Evolutionary conservation across 768 basidiomycete species (phyloP).

Genomic region (Tremella yokohamensis): DNA sequence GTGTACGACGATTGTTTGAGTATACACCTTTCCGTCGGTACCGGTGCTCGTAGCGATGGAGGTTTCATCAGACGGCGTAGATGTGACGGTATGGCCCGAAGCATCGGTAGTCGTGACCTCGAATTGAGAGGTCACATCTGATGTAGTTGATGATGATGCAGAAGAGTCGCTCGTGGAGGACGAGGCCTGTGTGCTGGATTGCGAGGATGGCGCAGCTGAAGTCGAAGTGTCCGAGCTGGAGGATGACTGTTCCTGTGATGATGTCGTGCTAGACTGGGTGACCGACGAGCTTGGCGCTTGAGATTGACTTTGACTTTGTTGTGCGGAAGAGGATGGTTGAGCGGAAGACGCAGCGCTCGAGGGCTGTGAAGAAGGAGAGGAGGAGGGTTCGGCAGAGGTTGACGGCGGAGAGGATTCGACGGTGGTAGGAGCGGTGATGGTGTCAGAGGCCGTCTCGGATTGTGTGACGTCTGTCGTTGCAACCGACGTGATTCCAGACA

Average conservation of each 20-base stretch:
- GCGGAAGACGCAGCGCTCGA: slow-evolving; percentile 2
- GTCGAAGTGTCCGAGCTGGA: slow-evolving; percentile 7
- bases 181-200: background rate
- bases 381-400: background rate
- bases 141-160: background rate
- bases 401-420: background rate
- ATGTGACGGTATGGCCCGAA: background rate
- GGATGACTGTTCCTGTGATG: background rate
- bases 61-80: background rate
- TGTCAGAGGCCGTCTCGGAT: background rate
- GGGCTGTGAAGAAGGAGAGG: background rate
- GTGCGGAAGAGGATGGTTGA: background rate
- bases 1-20: background rate
- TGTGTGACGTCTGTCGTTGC: background rate
- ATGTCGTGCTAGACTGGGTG: background rate
- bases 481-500: background rate
- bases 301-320: slow-evolving; percentile 3
- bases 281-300: background rate
- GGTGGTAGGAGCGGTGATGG: slow-evolving; percentile 2
- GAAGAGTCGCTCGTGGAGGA: slow-evolving; percentile 1
- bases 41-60: background rate
- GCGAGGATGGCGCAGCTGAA: background rate
- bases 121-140: background rate
- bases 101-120: slow-evolving; percentile 1
- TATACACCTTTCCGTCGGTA: background rate